Base-by-base conservation (phyloP, 1,284 basidiomycete genomes). In the Inonotus hispidus region DNA sequence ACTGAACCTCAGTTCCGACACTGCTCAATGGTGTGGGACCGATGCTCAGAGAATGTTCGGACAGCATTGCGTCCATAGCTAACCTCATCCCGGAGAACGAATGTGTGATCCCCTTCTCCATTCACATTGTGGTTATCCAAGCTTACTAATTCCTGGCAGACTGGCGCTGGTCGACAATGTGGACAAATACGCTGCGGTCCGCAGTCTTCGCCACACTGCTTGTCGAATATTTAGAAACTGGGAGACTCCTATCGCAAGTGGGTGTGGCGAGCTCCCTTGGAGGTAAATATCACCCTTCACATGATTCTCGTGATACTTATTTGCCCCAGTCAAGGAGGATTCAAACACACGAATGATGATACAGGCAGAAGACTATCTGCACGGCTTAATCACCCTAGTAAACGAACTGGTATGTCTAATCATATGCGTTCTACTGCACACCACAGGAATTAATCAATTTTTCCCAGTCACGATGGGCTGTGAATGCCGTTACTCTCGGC, bases 141-240 rank as follows among this genome's bases (percentile, higher is more conserved):
- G 3, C 32, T 35, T 23, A 32, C n/a, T 14, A 14, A 32, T 55
- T 8, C 14, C 35, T n/a, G 5, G 10, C 32, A 58, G 57, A 88
- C 67, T 93, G 90, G 89, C 79, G 84, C 63, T 93, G 87, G 86
- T 89, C 87, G 69, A 87, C 89, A 32, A 84, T 86, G 81, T 91
- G 87, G 88, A 79, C 80, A 1, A 82, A 81, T 66, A 84, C 85
- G 16, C 70, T 89, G 46, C 77, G 85, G 45, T 80, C 79, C 16
- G 81, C 83, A 13, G 79, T 91, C 0, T 93, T 87, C 68, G 79
- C 82, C 29, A 82, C 84, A 1, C 81, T 84, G 7, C 70, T 93
- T 35, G 76, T 84, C 13, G 80, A 87, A 67, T 94, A 86, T 69
- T 76, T 94, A 10, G 75, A 78, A 3, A 78, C 69, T 39, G 81